Evolutionary conservation across 2,329 filamentous ascomycete species (phyloP).

Genomic region (Aspergillus pseudoglaucus): DNA sequence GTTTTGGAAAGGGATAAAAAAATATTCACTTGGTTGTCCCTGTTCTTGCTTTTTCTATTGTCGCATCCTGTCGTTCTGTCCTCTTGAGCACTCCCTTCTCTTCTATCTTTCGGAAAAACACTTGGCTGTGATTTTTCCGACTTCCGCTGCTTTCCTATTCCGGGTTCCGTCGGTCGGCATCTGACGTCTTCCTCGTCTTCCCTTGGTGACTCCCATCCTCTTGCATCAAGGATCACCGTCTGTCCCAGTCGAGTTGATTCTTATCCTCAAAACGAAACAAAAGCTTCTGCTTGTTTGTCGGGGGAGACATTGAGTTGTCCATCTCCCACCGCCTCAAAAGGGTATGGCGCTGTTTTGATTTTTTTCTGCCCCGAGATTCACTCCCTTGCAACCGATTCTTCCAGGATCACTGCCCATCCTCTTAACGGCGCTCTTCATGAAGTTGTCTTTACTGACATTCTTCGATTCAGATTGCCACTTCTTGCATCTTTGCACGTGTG

Average conservation of each 20-base stretch:
- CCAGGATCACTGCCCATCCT: background rate
- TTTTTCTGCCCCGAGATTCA: slow-evolving; percentile 8
- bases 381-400: background rate
- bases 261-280: background rate
- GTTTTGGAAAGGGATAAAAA: background rate
- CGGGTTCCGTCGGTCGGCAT: slow-evolving; percentile 2
- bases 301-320: slow-evolving; percentile 99
- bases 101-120: slow-evolving; percentile 22
- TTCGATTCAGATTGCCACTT: background rate
- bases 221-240: slow-evolving; percentile 2
- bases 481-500: slow-evolving; percentile 1
- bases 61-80: slow-evolving; percentile 1
- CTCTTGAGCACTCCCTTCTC: slow-evolving; percentile 13
- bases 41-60: slow-evolving; percentile 3
- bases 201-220: slow-evolving; percentile 6
- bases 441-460: background rate
- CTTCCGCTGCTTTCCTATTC: background rate
- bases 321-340: slow-evolving; percentile 64
- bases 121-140: slow-evolving; percentile 33
- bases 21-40: slow-evolving; percentile 1
- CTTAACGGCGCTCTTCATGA: slow-evolving; percentile 1
- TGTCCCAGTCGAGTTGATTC: slow-evolving; percentile 7
- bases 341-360: slow-evolving; percentile 38
- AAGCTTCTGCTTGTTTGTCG: slow-evolving; percentile 15
- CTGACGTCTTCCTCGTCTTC: slow-evolving; percentile 5